These are phyloP conservation scores for Acorus calamus DNA, from an alignment of 106 monocot genomes.

Conservation along the genomic window DNA sequence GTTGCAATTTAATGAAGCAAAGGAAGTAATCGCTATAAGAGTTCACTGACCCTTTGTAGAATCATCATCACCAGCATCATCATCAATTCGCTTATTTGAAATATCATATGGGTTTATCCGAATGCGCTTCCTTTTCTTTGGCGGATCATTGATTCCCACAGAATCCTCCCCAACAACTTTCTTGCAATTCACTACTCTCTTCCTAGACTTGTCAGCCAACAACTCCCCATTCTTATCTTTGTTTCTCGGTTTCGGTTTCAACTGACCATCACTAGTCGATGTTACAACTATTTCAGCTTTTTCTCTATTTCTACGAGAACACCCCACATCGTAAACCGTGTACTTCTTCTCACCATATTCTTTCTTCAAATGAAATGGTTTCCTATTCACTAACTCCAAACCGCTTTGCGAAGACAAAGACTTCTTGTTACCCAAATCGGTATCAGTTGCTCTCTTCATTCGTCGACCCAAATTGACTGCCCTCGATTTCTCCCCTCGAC, in stretches of 20 bases:
- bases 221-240: slow-evolving; percentile 4
- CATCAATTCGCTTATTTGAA: slow-evolving; percentile 65
- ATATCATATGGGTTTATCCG: slow-evolving; percentile 60
- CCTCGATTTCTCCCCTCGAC: too few relatives aligned
- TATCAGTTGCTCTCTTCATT: too few relatives aligned
- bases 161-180: slow-evolving; percentile 21
- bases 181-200: slow-evolving; percentile 30
- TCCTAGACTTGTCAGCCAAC: slow-evolving; percentile 34
- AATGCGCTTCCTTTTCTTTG: slow-evolving; percentile 52
- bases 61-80: slow-evolving; percentile 13
- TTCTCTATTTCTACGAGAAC: neutral
- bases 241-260: slow-evolving; percentile 1
- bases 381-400: too few relatives aligned
- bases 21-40: neutral
- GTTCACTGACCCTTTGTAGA: neutral
- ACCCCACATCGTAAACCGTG: too few relatives aligned
- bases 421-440: too few relatives aligned
- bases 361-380: too few relatives aligned
- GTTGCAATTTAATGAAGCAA: neutral
- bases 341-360: too few relatives aligned
- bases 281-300: neutral
- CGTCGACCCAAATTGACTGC: too few relatives aligned
- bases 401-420: too few relatives aligned
- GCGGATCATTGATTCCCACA: slow-evolving; percentile 13
- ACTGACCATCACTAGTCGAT: neutral